Percentiles rank a stretch among this genome's conserved stretches.
phyloP scores from a whole-genome alignment of 345 rosid genomes.

The Geranium brycei region DNA sequence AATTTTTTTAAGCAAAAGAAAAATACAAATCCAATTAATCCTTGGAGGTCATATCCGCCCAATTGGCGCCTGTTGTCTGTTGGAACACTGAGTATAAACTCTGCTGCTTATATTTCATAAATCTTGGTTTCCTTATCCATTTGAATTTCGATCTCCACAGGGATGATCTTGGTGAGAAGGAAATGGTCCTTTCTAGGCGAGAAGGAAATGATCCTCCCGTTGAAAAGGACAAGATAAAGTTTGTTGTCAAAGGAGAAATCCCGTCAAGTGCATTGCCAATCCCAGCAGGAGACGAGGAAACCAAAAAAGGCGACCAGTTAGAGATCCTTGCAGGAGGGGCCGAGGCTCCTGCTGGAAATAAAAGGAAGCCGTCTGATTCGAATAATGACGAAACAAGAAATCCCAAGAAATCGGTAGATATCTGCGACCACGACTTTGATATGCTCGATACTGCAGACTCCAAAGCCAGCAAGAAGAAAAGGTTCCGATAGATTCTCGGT shows the following conservation, averaged over 20 bases:
- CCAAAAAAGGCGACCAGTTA: too few species aligned
- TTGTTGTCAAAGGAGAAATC: slow-evolving; percentile 35
- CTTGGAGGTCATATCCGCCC: too few species aligned
- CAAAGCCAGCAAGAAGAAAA: slow-evolving; percentile 34
- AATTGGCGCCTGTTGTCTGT: too few species aligned
- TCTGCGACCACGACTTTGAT: slow-evolving; percentile 29
- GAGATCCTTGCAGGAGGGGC: too few species aligned
- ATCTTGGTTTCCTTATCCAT: too few species aligned
- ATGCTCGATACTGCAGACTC: slow-evolving; percentile 22
- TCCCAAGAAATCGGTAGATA: slow-evolving; percentile 39
- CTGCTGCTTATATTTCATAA: too few species aligned
- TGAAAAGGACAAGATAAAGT: slow-evolving; percentile 23
- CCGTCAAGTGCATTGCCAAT: slow-evolving; percentile 36
- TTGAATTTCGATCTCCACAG: slow-evolving; percentile 21
- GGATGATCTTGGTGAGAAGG: slow-evolving; percentile 86
- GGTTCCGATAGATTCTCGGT: slow-evolving; percentile 29
- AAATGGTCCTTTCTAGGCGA: slow-evolving; percentile 91
- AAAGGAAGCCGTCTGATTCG: slow-evolving; percentile 12
- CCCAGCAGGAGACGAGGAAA: slow-evolving; percentile 4
- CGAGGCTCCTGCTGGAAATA: slow-evolving; percentile 4
- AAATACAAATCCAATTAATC: too few species aligned
- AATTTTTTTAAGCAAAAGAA: too few species aligned
- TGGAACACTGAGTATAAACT: too few species aligned
- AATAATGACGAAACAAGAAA: slow-evolving; percentile 15
- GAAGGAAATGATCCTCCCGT: slow-evolving; percentile 35